Evolutionary conservation across 306 rosid species (phyloP), one percentile per base, ranked within the genome.

Genomic region (Prunus dulcis): DNA sequence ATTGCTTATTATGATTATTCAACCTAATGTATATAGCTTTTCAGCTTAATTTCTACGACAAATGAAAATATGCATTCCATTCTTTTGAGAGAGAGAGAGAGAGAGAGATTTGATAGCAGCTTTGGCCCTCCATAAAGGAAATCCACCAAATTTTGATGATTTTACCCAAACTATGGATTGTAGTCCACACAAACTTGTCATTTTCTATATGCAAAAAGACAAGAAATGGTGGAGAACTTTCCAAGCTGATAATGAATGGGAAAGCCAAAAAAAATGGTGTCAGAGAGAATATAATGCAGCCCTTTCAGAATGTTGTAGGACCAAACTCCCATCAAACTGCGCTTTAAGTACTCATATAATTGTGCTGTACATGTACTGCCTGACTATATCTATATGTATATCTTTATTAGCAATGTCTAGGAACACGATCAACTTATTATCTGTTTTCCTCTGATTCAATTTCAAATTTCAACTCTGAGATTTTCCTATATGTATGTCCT

Each of bases 191-290:
- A 70, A 63, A 38, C 30, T 74, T 64, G 86, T 78, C 83, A 75
- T 79, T 78, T 63, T 69, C 69, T n/a, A 20, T 6, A 53, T 49
- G 6, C 38, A 2, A 38, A 64, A 65, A 50, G 57, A 76, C 62
- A 45, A 11, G 75, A 82, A 46, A 63, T 83, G 73, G 83, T 79
- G 78, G 83, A 65, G 47, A 83, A 71, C 83, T 70, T 83, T 75
- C 57, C 71, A 23, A 55, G 74, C 60, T 43, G 83, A 79, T 75
- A 34, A 71, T 65, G 83, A 66, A 80, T 49, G 66, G 12, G 46
- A 72, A 72, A 55, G 76, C 61, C 57, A 67, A 23, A 52, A 38
- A 55, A 34, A 34, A 34, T 34, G 41, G 41, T 34, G 41, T 34
- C 41, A 34, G 38, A 20, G 73, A 61, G 79, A 82, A 43, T n/a